Percentiles rank a stretch among this genome's conserved stretches.
Evolutionary conservation across 495 filamentous ascomycete species (phyloP).

Genomic region (Achaetomiella virescens): DNA sequence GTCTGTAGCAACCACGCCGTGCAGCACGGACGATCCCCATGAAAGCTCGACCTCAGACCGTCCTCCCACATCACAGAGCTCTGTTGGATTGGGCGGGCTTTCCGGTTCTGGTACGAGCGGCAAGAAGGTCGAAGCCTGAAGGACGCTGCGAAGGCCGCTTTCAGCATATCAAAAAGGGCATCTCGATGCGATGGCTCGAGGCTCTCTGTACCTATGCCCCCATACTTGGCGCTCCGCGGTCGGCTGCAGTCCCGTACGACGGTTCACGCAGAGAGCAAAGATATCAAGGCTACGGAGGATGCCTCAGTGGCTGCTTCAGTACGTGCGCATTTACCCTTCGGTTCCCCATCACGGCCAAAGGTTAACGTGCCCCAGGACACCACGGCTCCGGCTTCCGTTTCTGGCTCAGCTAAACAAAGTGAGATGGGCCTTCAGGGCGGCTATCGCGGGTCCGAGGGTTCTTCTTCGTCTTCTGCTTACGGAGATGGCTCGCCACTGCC

Average conservation of each 20-base stretch:
- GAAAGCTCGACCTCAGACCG: neutral
- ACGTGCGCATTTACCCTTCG: neutral
- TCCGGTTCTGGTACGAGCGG: slow-evolving; percentile 10
- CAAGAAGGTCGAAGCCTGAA: slow-evolving; percentile 24
- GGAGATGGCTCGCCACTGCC: slow-evolving; percentile 39
- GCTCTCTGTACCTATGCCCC: slow-evolving; percentile 4
- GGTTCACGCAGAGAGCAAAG: neutral
- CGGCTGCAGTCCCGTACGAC: slow-evolving; percentile 14
- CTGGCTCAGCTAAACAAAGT: slow-evolving; percentile 6
- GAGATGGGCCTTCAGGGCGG: slow-evolving; percentile 11
- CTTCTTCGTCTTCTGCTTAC: slow-evolving; percentile 39
- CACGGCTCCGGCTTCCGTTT: neutral
- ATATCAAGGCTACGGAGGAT: neutral
- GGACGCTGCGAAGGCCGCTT: slow-evolving; percentile 23
- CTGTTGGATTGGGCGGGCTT: slow-evolving; percentile 9
- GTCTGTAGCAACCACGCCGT: neutral
- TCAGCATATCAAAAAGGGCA: slow-evolving; percentile 18
- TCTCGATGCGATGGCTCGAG: neutral
- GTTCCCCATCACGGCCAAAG: neutral
- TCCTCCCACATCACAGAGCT: slow-evolving; percentile 20
- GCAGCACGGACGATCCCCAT: neutral
- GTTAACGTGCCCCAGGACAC: neutral
- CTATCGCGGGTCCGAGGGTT: slow-evolving; percentile 35
- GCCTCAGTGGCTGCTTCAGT: neutral
- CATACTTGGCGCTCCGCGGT: slow-evolving; percentile 14